Evolutionary conservation across 352 stramenopile species (phyloP), one percentile per base, ranked within the genome.

Genomic region (Globisporangium echinulatum): DNA sequence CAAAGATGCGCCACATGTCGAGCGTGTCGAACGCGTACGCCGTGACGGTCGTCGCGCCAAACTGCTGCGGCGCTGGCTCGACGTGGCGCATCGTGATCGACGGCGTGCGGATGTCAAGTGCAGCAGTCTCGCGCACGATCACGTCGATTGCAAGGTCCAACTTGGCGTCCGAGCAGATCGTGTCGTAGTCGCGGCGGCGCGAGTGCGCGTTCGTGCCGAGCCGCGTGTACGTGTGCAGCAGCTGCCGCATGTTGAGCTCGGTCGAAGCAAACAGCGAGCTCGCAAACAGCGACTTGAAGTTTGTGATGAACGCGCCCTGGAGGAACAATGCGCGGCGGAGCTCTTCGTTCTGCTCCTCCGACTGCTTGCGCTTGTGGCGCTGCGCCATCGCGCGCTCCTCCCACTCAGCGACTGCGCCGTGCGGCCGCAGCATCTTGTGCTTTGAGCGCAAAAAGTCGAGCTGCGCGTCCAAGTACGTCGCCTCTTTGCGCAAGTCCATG

Each of bases 221-320:
- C 5, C 61, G 68, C n/a, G 75, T 86, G 66, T 76, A 85, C 7
- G 74, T 86, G 54, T 88, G 75, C 15, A 88, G 51, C 25, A 85
- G 49, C 37, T 72, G 70, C 36, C 64, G 60, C 71, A 85, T 75
- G 64, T 85, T 82, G 8, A 86, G 59, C 19, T 77, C 71, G 17
- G 64, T 36, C 0, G 56, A 57, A 14, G 59, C 60, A n/a, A 68
- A 49, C 14, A 54, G 54, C 7, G 74, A 58, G 52, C 67, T 72
- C 8, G 57, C 60, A 43, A 88, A 74, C 5, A 78, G 33, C 5
- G 59, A 47, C 46, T 76, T 69, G 39, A 88, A 67, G 13, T 67
- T 71, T 8, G 49, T 25, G 38, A 88, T 67, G 52, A 85, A 86
- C 42, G 60, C 52, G 7, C 72, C 63, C 54, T 88, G 75, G 55